Conservation (phyloP, 441 rosid species). For the Cnidoscolus chayamansa region DNA sequence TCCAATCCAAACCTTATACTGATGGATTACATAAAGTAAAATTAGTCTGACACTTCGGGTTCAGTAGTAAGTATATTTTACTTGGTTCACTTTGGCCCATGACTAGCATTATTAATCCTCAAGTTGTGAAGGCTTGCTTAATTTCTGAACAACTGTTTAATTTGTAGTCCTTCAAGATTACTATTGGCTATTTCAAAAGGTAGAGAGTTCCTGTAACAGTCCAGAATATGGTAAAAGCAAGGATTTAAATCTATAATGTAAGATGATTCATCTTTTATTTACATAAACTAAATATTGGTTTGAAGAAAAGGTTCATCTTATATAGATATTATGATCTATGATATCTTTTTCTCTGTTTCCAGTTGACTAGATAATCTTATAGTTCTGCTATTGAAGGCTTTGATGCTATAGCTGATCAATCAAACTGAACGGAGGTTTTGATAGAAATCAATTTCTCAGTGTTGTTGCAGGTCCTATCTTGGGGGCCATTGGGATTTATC, state of each 20-base stretch:
- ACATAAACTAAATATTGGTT: neutral
- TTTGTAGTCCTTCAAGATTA: neutral
- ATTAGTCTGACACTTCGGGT: slow-evolving; percentile 8
- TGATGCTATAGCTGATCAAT: slow-evolving; percentile 2
- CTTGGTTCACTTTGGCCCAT: neutral
- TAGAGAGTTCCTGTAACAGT: neutral
- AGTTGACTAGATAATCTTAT: neutral
- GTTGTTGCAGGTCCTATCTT: slow-evolving; percentile 63
- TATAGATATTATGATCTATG: no score
- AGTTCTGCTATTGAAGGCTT: no score
- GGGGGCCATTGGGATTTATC: slow-evolving; percentile 63
- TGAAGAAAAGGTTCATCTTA: neutral
- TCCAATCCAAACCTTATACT: slow-evolving; percentile 10
- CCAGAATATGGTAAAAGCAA: neutral
- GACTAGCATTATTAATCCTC: neutral
- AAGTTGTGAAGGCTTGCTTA: slow-evolving; percentile 2
- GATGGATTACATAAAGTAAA: neutral
- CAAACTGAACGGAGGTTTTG: slow-evolving; percentile 12
- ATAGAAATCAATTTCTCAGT: slow-evolving; percentile 37
- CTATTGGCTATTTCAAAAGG: neutral
- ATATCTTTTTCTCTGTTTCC: neutral
- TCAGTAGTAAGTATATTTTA: neutral
- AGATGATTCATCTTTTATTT: no score
- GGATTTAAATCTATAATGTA: neutral
- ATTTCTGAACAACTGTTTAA: neutral